Percentiles rank a stretch among this genome's conserved stretches.
Evolutionary conservation across 306 rosid species (phyloP).

Genomic region (Castanospermum australe): DNA sequence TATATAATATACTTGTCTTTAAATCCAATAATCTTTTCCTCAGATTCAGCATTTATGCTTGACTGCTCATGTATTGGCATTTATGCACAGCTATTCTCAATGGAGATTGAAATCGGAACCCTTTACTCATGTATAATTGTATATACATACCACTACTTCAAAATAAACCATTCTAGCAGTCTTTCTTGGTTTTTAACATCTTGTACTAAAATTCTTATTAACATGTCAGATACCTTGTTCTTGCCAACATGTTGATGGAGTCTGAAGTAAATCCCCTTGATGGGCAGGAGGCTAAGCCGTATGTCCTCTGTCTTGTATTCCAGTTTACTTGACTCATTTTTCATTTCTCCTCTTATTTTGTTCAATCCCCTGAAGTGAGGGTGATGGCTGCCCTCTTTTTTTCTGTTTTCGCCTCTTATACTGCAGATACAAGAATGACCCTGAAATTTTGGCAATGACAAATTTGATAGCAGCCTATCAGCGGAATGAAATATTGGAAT

Average conservation of each 20-base stretch:
- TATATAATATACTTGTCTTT: neutral
- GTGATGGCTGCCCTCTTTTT: neutral
- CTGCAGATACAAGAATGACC: conserved; percentile 93
- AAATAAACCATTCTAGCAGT: neutral
- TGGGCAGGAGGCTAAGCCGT: conserved; percentile 45
- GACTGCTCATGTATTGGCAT: neutral
- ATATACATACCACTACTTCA: neutral
- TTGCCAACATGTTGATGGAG: conserved; percentile 58
- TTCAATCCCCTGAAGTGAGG: neutral
- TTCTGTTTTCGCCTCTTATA: neutral
- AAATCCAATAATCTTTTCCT: neutral
- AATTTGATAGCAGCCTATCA: conserved; percentile 97
- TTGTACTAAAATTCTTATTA: neutral
- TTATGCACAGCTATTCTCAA: neutral
- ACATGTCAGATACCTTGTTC: conserved; percentile 54
- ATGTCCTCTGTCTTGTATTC: conserved; percentile 4
- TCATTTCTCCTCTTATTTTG: neutral
- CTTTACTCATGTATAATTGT: neutral
- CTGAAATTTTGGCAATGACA: conserved; percentile 99
- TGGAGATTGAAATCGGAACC: neutral
- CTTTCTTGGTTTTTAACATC: neutral
- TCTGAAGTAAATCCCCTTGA: conserved; percentile 43
- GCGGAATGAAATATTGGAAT: conserved; percentile 93
- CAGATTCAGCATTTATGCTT: neutral
- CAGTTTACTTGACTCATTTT: neutral